Evolutionary conservation across 805 yeast genomes (phyloP), one percentile per base, ranked within the genome.

Genomic region (Candida broadrunensis): DNA sequence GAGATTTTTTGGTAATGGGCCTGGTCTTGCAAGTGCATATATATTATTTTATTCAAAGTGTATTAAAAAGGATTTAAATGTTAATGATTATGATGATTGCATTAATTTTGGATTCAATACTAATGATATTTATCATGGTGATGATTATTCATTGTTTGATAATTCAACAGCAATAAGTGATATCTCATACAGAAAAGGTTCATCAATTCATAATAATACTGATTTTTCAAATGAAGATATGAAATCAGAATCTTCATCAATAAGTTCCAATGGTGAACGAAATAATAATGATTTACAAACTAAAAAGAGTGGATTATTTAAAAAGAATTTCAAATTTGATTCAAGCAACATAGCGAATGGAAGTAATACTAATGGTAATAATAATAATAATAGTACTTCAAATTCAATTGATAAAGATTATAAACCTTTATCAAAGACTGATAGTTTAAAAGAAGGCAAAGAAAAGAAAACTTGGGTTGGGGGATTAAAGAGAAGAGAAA

Each of bases 21-120:
- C 86, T 2, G 93, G 95, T 6, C 73, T 88, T 54, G 89, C 97
- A 0, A 84, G 96, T 20, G 98, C 98, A 0, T 93, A 93, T 61
- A 82, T 93, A 20, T 65, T 93, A 39, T 87, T 90, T 53, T 91
- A 91, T 61, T 82, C 78, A 50, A 59, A 56, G 34, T 45, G 56
- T 29, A 54, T 55, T 18, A 50, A 54, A 17, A 36, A 33, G 18
- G 35, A 35, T 26, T 83, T 80, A 46, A 68, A 73, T n/a, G 61
- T 67, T 12, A 74, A 75, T 21, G 63, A 60, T 9, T 52, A 43
- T 29, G 52, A 47, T 8, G 58, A 62, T 15, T 52, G 48, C 9
- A 45, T 59, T 13, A 63, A 65, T 38, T 65, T 65, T 41, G 73
- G 73, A 8, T 65, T 62, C 42, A 53, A 63, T 39, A 29, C 61